Percentiles rank a stretch among this genome's conserved stretches.
These are phyloP conservation scores for Russula virescens DNA, from an alignment of 768 basidiomycete species.

Conservation along the genomic window DNA sequence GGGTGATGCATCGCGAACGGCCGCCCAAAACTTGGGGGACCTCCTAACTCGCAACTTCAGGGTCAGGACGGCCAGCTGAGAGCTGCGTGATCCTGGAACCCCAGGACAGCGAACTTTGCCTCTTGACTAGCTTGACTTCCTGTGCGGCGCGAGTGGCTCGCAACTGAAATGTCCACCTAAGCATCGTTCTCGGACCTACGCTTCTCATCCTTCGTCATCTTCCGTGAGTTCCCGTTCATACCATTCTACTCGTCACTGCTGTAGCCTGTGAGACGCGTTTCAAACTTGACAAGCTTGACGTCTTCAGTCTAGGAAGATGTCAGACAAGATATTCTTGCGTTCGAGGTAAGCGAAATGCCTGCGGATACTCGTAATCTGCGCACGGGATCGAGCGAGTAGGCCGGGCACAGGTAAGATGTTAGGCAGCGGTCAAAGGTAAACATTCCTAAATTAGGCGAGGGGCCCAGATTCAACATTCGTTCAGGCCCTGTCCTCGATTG, in stretches of 20 bases:
- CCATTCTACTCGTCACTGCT: slow-evolving; percentile 38
- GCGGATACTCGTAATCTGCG: slow-evolving; percentile 47
- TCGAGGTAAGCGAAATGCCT: slow-evolving; percentile 48
- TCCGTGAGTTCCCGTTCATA: neutral
- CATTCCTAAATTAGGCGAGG: no score
- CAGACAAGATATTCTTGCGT: slow-evolving; percentile 43
- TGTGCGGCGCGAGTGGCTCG: slow-evolving; percentile 44
- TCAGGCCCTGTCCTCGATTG: no score
- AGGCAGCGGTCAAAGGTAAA: no score
- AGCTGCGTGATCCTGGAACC: slow-evolving; percentile 31
- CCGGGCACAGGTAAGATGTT: no score
- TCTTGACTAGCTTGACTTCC: slow-evolving; percentile 61
- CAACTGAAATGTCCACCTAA: no score
- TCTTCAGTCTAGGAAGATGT: slow-evolving; percentile 70
- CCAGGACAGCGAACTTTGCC: slow-evolving; percentile 31
- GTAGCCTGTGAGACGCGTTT: no score
- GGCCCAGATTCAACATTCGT: no score
- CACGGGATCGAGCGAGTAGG: slow-evolving; percentile 11
- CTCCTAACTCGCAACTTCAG: no score
- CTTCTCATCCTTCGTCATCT: slow-evolving; percentile 38
- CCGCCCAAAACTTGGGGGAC: no score
- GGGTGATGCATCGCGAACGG: no score
- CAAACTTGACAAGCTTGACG: slow-evolving; percentile 81
- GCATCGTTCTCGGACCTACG: slow-evolving; percentile 48
- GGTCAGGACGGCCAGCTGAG: no score